Base-by-base conservation (phyloP, 257 asterid species). In the Nicotiana undulata region DNA sequence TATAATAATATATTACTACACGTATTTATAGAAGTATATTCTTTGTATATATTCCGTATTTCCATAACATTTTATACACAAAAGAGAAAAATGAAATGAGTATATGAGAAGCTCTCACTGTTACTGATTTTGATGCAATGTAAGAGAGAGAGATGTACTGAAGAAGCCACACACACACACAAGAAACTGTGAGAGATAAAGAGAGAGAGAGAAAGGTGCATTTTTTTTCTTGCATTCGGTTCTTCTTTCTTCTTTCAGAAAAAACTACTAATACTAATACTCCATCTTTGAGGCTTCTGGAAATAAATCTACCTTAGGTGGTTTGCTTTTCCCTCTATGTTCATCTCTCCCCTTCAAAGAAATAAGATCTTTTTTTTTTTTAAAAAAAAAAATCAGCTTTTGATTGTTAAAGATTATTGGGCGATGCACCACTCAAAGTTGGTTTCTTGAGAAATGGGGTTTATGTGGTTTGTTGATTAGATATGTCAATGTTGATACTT, bases 91-190 rank as follows among this genome's bases (percentile, higher is more conserved):
- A 80, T 17, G 78, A 59, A 76, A 24, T 68, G 87, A 67, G 96
- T 90, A 89, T 85, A 61, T 72, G 94, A 80, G 93, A 91, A 91
- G 97, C 90, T 87, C 89, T 87, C 87, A 90, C 82, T 88, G 81
- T 82, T 94, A 89, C 94, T 92, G 92, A 92, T 90, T 93, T 92
- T 90, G 92, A 78, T 85, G 83, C 87, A 81, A 77, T 77, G 87
- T 79, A 82, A 78, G 56, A 40, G 80, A 77, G 79, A 40, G 81
- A 75, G 79, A 67, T 85, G 91, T 90, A 88, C 92, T 70, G 66
- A 74, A 75, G 90, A 87, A 91, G 89, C 84, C 87, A 87, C 86
- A 26, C 40, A 76, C 82, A 81, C 84, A 84, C 82, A 82, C 82
- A 59, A 17, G 20, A 20, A 37, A 68, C 64, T 68, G 65, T 60